Conservation (phyloP, 306 rosid genomes). For the Casuarina cunninghamiana region DNA sequence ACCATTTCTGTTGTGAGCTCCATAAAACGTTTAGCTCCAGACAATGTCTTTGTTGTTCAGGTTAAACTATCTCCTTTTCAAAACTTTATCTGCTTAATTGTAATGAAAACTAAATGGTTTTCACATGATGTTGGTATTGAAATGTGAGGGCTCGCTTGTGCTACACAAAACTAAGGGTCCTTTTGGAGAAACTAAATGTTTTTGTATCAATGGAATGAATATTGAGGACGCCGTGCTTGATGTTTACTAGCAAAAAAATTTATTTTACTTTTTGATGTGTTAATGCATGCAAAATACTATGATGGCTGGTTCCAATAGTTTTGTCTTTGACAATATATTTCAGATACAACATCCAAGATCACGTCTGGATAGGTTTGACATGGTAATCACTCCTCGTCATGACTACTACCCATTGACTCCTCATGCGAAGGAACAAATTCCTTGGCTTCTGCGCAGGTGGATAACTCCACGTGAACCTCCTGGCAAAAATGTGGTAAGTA, state of each 20-base stretch:
- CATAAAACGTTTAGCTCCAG: conserved; percentile 83
- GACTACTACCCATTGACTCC: conserved; percentile 85
- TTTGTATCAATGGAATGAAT: neutral
- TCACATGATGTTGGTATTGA: neutral
- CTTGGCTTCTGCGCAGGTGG: conserved; percentile 80
- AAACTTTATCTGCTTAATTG: conserved; percentile 16
- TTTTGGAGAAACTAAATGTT: neutral
- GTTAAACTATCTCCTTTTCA: conserved; percentile 44
- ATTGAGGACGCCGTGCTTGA: neutral
- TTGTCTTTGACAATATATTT: conserved; percentile 27
- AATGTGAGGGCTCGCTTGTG: neutral
- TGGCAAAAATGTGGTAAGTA: conserved; percentile 73
- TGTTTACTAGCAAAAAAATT: neutral
- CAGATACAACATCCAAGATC: conserved; percentile 97
- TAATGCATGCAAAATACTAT: conserved; percentile 12
- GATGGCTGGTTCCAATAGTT: conserved; percentile 22
- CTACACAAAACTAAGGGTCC: neutral
- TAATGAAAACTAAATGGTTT: neutral
- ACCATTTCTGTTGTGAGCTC: conserved; percentile 79
- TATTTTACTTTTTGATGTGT: neutral
- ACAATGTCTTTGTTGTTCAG: conserved; percentile 90
- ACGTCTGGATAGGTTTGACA: conserved; percentile 70
- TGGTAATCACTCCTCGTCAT: conserved; percentile 81
- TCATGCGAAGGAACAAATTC: conserved; percentile 62
- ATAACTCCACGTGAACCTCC: conserved; percentile 87